Percentiles rank a stretch among this genome's conserved stretches.
Evolutionary conservation across 495 filamentous ascomycete genomes (phyloP).

Genomic region (Sabuloglossum arenarium): DNA sequence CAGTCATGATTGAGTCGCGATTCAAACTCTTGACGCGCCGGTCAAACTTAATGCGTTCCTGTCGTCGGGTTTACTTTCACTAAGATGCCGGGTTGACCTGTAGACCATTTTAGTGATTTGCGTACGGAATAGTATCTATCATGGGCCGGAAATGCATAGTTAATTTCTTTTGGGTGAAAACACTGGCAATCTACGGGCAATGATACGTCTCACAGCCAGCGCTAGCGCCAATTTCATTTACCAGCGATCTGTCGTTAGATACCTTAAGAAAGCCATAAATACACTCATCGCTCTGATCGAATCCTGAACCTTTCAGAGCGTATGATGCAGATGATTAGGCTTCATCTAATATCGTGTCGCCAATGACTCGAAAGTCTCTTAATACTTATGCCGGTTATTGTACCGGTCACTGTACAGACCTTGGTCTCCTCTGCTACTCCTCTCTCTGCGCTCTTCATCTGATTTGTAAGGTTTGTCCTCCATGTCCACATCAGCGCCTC

Average conservation of each 20-base stretch:
- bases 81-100: no score
- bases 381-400: background rate
- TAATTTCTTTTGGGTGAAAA: no score
- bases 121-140: no score
- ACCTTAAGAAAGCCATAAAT: background rate
- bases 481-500: background rate
- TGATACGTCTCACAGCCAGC: no score
- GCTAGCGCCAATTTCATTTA: no score
- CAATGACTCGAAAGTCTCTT: background rate
- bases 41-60: no score
- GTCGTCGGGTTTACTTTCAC: no score
- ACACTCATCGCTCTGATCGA: background rate
- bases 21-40: no score
- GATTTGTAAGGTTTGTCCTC: background rate
- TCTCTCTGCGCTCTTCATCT: background rate
- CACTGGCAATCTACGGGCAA: no score
- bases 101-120: no score
- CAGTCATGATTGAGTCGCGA: no score
- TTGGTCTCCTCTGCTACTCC: background rate
- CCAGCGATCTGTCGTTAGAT: background rate
- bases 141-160: no score
- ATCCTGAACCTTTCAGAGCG: background rate
- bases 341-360: background rate
- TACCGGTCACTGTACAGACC: conserved; percentile 2
- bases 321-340: background rate